Conservation (phyloP, 2,329 filamentous ascomycete species). For the Amylocarpus encephaloides region DNA sequence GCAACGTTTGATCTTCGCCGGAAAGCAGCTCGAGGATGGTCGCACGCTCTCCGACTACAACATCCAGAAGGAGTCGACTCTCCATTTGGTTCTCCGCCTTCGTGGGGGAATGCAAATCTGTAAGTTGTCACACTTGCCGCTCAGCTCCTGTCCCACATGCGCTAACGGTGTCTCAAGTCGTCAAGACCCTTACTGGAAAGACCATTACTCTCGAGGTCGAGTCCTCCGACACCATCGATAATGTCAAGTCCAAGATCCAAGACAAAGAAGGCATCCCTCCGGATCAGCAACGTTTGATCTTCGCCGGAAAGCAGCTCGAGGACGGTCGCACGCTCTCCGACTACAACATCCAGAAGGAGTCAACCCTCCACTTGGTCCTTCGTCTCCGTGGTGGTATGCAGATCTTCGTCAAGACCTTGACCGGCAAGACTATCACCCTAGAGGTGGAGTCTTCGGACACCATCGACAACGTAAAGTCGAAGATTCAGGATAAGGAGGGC, state of each 20-base stretch:
- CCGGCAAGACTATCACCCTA: constrained; percentile 63
- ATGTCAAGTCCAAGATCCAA: constrained; percentile 90
- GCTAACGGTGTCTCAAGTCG: constrained; percentile 47
- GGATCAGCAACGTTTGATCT: constrained; percentile 90
- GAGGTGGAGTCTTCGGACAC: constrained; percentile 64
- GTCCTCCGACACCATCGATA: constrained; percentile 99
- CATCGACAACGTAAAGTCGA: constrained; percentile 64
- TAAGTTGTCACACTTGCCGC: constrained; percentile 40
- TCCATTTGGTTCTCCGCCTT: constrained; percentile 79
- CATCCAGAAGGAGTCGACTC: constrained; percentile 87
- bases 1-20: constrained; percentile 92
- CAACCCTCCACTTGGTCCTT: constrained; percentile 73
- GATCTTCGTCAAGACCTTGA: constrained; percentile 66
- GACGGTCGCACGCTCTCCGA: constrained; percentile 86
- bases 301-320: constrained; percentile 88
- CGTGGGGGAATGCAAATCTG: constrained; percentile 85
- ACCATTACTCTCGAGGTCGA: constrained; percentile 99
- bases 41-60: constrained; percentile 89
- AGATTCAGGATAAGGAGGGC: constrained; percentile 68
- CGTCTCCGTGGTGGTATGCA: constrained; percentile 78
- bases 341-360: constrained; percentile 96
- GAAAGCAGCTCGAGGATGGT: constrained; percentile 93
- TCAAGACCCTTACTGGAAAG: constrained; percentile 85
- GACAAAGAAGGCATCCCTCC: constrained; percentile 92
- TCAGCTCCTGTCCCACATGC: constrained; percentile 48